These are phyloP conservation scores for Boletus fagicola DNA, from an alignment of 768 basidiomycete genomes.

Conservation along the genomic window DNA sequence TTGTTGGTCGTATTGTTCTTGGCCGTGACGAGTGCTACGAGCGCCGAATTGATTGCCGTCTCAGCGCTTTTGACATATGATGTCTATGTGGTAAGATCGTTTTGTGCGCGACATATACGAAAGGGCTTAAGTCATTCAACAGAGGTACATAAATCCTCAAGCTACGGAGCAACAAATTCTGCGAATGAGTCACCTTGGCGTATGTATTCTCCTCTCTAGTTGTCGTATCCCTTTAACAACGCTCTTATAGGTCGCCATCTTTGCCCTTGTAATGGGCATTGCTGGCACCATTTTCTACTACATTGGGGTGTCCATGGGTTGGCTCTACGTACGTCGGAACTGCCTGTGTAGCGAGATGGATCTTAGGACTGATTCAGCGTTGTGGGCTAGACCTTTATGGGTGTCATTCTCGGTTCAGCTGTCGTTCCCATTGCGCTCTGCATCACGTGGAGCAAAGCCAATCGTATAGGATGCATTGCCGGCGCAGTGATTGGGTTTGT, in stretches of 20 bases:
- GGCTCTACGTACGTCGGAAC: conserved; percentile 70
- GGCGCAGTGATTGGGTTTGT: conserved; percentile 70
- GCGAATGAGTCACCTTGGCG: conserved; percentile 65
- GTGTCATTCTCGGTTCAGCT: conserved; percentile 78
- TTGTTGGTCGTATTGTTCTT: conserved; percentile 82
- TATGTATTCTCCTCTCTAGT: conserved; percentile 24
- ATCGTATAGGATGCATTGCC: conserved; percentile 78
- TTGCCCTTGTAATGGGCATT: conserved; percentile 77
- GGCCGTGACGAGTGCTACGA: conserved; percentile 82
- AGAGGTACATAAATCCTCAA: conserved; percentile 77
- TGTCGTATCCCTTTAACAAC: not conserved
- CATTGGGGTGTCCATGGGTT: conserved; percentile 90
- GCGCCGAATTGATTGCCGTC: conserved; percentile 90
- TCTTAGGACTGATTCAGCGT: not conserved
- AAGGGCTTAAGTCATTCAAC: not conserved
- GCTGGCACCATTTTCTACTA: conserved; percentile 85
- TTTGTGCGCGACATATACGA: not conserved
- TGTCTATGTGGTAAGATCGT: conserved; percentile 61
- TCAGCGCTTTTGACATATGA: conserved; percentile 83
- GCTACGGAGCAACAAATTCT: conserved; percentile 76
- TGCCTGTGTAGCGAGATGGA: not conserved
- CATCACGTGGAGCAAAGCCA: conserved; percentile 83
- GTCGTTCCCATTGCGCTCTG: conserved; percentile 87
- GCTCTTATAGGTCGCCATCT: conserved; percentile 53
- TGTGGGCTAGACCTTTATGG: conserved; percentile 71